Evolutionary conservation across 2,329 filamentous ascomycete genomes (phyloP), one percentile per base, ranked within the genome.

Genomic region (Cladosporium sp.): DNA sequence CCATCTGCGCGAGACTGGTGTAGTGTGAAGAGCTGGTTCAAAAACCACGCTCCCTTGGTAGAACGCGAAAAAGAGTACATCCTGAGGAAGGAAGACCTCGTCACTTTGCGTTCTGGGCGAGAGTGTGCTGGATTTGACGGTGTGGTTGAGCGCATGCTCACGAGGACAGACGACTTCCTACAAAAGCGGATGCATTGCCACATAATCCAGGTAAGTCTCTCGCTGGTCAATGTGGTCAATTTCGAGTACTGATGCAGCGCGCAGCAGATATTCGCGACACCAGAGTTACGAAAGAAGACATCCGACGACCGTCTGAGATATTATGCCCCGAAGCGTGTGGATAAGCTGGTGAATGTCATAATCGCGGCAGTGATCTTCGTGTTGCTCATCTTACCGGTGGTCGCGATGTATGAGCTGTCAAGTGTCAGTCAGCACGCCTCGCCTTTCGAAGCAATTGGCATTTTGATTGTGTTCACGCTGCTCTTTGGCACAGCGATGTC

Each of bases 401-500:
- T 45, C 7, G 42, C 24, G 4, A 28, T 45, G 42, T 45, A 45
- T 8, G 3, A 45, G 24, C 24, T 45, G 5, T 45, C 42, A 0
- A 12, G 10, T 19, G 24, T 28, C 15, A 45, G 42, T 3, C 22
- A 45, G 10, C 5, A 9, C 0, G 42, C 42, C 0, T 45, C 42
- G 1, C 42, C 42, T 2, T 45, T 45, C 15, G 24, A 28, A 4
- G 42, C 42, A 1, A 45, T 45, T n/a, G 42, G 42, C 0, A 45
- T 28, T 4, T 3, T 45, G 22, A 45, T 45, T 15, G 42, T 45
- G 0, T 45, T 45, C 42, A 45, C 42, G 6, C 15, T 45, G 0
- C 6, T 45, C 2, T 45, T 45, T 3, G 22, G 42, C 5, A 28
- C 4, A 4, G 42, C 42, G 13, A 45, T 67, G 60, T 65, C 58